These are phyloP conservation scores for Colletotrichum sp. DNA, from an alignment of 2,329 filamentous ascomycete species.

Conservation along the genomic window DNA sequence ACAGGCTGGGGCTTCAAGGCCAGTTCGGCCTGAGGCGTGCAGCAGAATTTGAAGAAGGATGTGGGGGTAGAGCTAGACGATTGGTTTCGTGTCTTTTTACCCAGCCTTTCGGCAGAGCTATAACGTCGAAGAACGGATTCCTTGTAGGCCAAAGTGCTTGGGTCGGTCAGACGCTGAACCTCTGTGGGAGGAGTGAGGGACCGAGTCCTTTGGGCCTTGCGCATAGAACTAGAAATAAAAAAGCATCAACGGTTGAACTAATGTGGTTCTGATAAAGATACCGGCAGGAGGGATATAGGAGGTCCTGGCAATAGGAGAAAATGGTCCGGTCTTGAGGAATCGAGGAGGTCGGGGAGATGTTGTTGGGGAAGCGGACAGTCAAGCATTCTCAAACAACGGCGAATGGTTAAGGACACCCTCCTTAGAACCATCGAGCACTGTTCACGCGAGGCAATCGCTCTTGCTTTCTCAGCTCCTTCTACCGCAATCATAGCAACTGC, in stretches of 20 bases:
- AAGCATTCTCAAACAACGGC: background rate
- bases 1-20: background rate
- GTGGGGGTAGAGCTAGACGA: background rate
- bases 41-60: background rate
- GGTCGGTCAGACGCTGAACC: constrained; percentile 3
- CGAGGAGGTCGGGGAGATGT: background rate
- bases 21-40: background rate
- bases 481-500: background rate
- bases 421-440: background rate
- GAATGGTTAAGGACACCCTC: too few species aligned
- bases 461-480: background rate
- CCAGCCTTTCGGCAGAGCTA: background rate
- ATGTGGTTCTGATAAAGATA: background rate
- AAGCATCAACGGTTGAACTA: background rate
- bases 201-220: background rate
- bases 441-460: background rate
- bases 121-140: background rate
- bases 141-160: background rate
- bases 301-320: background rate
- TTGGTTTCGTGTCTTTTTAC: background rate
- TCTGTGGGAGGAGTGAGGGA: constrained; percentile 15
- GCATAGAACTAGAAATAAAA: background rate
- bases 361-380: background rate
- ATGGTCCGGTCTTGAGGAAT: background rate
- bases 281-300: background rate